Evolutionary conservation across 1,284 basidiomycete species (phyloP), one percentile per base, ranked within the genome.

Genomic region (Ustilago trichophora): DNA sequence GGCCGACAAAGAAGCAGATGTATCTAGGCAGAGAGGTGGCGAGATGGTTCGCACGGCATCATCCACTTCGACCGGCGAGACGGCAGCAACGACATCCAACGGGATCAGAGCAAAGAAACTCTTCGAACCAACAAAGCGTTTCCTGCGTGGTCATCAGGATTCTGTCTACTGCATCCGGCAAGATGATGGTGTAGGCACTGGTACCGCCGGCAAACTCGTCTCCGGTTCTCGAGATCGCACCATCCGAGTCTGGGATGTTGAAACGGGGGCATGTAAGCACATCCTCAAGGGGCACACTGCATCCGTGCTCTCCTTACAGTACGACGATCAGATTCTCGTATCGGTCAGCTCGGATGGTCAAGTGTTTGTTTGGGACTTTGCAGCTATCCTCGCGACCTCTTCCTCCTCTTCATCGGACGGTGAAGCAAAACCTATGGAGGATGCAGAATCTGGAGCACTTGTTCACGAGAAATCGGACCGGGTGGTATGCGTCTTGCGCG

Each of bases 351-450:
- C 73, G 33, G 75, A 77, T 32, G 52, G 54, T 3, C 46, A 44
- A 38, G 63, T 71, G 10, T 63, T 69, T 29, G 62, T 75, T 12
- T 77, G 75, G 75, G 71, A 77, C 49, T 72, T 74, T 46, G 56
- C 49, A 1, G 16, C 34, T 3, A 49, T 70, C 31, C 45, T 70
- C 12, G 52, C 56, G 4, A 52, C 50, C 0, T n/a, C n/a, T n/a
- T 16, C 19, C 3, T 16, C 19, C 6, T 15, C 52, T 1, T 33
- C 50, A 5, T 2, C 34, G 4, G n/a, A 43, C 4, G 11, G 41
- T 9, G 21, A 10, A 8, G 19, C 10, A 29, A 2, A 27, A 34
- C 3, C 33, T 29, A 8, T 11, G 27, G 16, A 45, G 6, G 58
- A 62, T 18, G 16, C 46, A 4, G 50, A 53, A 11, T 31, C 26